Conservation (phyloP, 1,284 basidiomycete species). For the Sphaerobolus stellatus region DNA sequence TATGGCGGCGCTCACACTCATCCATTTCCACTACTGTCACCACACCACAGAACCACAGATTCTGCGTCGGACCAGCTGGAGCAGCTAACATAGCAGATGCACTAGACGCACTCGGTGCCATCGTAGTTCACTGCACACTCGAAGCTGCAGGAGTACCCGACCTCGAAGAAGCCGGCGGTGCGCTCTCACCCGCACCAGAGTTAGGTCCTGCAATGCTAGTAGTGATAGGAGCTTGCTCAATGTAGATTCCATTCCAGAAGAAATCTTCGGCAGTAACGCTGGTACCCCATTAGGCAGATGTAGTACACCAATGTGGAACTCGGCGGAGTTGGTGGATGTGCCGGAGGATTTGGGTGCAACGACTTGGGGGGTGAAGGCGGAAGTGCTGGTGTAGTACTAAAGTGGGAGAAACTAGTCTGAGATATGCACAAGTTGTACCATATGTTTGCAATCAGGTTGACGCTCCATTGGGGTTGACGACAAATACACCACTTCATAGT, state of each 20-base stretch:
- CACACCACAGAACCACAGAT: too few species aligned
- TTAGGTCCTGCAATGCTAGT: slow-evolving; percentile 29
- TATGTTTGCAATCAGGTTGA: slow-evolving; percentile 49
- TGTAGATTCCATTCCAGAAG: slow-evolving; percentile 60
- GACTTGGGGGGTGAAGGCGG: slow-evolving; percentile 39
- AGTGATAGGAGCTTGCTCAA: slow-evolving; percentile 56
- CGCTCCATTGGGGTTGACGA: slow-evolving; percentile 50
- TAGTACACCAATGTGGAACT: slow-evolving; percentile 64
- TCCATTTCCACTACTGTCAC: slow-evolving; percentile 51
- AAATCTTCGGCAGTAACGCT: slow-evolving; percentile 50
- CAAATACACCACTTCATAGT: slow-evolving; percentile 54
- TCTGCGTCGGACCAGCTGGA: slow-evolving; percentile 41
- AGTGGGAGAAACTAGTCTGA: slow-evolving; percentile 22
- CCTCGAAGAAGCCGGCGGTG: slow-evolving; percentile 13
- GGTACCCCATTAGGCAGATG: slow-evolving; percentile 44
- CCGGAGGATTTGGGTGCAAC: slow-evolving; percentile 47
- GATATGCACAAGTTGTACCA: slow-evolving; percentile 60
- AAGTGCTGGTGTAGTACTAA: slow-evolving; percentile 4
- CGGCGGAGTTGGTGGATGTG: slow-evolving; percentile 59
- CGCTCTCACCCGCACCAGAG: slow-evolving; percentile 12
- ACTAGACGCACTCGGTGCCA: slow-evolving; percentile 19
- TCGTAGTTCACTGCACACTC: slow-evolving; percentile 24
- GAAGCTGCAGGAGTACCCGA: slow-evolving; percentile 11
- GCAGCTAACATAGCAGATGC: slow-evolving; percentile 37
- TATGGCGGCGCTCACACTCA: slow-evolving; percentile 2